phyloP scores from a whole-genome alignment of 2,329 filamentous ascomycete species.

The Blastomyces parvus region DNA sequence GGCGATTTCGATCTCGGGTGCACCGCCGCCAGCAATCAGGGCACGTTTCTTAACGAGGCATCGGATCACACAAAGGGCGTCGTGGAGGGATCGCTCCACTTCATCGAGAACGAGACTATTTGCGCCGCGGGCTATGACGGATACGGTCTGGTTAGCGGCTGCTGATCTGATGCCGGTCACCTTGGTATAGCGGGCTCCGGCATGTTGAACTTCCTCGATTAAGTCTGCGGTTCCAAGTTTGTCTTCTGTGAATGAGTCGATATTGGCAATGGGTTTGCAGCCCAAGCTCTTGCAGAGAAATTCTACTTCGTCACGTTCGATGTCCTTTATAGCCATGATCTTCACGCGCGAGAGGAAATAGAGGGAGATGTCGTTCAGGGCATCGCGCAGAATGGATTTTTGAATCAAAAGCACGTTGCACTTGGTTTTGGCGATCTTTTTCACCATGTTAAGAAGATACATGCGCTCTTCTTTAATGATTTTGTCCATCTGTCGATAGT shows the following conservation, averaged over 20 bases:
- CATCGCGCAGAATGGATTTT: constrained; percentile 95
- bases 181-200: constrained; percentile 87
- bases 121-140: constrained; percentile 86
- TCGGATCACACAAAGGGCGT: constrained; percentile 93
- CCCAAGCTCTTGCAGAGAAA: constrained; percentile 99
- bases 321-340: constrained; percentile 93
- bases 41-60: constrained; percentile 99
- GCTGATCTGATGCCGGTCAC: constrained; percentile 79
- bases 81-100: constrained; percentile 91
- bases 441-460: constrained; percentile 96
- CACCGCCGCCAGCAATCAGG: constrained; percentile 93
- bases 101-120: constrained; percentile 93
- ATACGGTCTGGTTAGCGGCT: constrained; percentile 68
- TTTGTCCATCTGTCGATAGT: constrained; percentile 99
- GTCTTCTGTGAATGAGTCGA: constrained; percentile 97
- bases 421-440: constrained; percentile 99
- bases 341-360: constrained; percentile 97
- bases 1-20: constrained; percentile 92
- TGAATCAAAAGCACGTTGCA: constrained; percentile 98
- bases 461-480: constrained; percentile 98
- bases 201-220: constrained; percentile 81
- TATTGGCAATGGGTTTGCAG: constrained; percentile 97
- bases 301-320: constrained; percentile 96
- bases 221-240: constrained; percentile 91
- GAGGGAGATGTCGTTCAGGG: constrained; percentile 92